Evolutionary conservation across 164 flowering plant genomes (phyloP).

Genomic region (Nelumbo lutea): DNA sequence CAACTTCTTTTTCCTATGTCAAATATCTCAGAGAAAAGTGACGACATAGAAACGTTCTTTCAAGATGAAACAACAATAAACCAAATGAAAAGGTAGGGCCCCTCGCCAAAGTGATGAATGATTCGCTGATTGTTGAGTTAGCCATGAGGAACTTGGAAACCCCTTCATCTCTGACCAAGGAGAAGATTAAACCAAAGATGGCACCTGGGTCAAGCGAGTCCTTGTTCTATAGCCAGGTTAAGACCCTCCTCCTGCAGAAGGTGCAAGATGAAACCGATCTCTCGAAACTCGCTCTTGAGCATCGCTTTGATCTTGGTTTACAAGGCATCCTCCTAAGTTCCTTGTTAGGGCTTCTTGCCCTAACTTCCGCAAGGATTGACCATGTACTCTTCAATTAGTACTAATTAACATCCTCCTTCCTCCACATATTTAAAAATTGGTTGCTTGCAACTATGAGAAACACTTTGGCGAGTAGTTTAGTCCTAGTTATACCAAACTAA

Average conservation of each 20-base stretch:
- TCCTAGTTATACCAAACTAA: too few species aligned
- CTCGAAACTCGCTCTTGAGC: slow-evolving; percentile 32
- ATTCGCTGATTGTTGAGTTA: slow-evolving; percentile 83
- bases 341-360: slow-evolving; percentile 33
- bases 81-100: slow-evolving; percentile 36
- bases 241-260: slow-evolving; percentile 62
- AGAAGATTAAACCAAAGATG: slow-evolving; percentile 19
- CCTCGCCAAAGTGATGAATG: slow-evolving; percentile 71
- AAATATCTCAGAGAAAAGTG: slow-evolving; percentile 36
- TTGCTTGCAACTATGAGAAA: too few species aligned
- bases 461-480: too few species aligned
- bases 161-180: slow-evolving; percentile 54
- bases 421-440: too few species aligned
- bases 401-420: too few species aligned
- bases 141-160: slow-evolving; percentile 50
- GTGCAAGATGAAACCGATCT: slow-evolving; percentile 76
- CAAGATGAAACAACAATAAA: slow-evolving; percentile 37
- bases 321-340: slow-evolving; percentile 24
- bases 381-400: too few species aligned
- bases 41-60: slow-evolving; percentile 40
- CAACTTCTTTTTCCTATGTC: too few species aligned
- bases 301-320: slow-evolving; percentile 17
- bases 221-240: slow-evolving; percentile 73
- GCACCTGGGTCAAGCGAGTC: slow-evolving; percentile 93
- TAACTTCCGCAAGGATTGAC: neutral